Conservation (phyloP, 2,329 filamentous ascomycete genomes). For the Monilinia polystroma region DNA sequence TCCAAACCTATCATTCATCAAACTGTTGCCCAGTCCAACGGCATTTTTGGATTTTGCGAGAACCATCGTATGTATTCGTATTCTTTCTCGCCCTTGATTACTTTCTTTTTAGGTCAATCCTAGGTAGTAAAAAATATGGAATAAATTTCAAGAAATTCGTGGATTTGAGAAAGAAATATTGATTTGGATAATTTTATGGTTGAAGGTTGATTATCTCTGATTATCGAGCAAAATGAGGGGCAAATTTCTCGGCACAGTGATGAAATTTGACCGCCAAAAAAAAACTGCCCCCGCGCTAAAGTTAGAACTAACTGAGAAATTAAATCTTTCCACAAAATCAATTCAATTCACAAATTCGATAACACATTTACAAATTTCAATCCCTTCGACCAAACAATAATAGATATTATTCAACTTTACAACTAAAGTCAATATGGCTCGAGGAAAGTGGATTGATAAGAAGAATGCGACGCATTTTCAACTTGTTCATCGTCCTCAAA, state of each 20-base stretch:
- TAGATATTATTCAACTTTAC: neutral
- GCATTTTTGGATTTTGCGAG: conserved; percentile 91
- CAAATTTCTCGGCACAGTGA: conserved; percentile 22
- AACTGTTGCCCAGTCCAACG: conserved; percentile 90
- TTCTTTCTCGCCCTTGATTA: neutral
- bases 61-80: conserved; percentile 53
- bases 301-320: conserved; percentile 11
- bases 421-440: conserved; percentile 36
- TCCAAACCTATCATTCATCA: conserved; percentile 98
- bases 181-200: conserved; percentile 40
- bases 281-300: conserved; percentile 10
- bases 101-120: neutral
- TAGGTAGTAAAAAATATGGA: no score
- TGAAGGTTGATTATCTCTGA: conserved; percentile 27
- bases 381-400: neutral
- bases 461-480: conserved; percentile 90
- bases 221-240: conserved; percentile 31
- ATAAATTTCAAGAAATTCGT: conserved; percentile 6
- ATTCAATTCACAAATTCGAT: conserved; percentile 13
- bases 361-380: conserved; percentile 2
- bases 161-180: neutral
- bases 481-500: conserved; percentile 92
- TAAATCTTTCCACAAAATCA: conserved; percentile 24
- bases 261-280: conserved; percentile 28
- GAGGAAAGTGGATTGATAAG: conserved; percentile 64